Evolutionary conservation across 78 protist genomes (phyloP).

Genomic region (Dictyostelium capitatum): DNA sequence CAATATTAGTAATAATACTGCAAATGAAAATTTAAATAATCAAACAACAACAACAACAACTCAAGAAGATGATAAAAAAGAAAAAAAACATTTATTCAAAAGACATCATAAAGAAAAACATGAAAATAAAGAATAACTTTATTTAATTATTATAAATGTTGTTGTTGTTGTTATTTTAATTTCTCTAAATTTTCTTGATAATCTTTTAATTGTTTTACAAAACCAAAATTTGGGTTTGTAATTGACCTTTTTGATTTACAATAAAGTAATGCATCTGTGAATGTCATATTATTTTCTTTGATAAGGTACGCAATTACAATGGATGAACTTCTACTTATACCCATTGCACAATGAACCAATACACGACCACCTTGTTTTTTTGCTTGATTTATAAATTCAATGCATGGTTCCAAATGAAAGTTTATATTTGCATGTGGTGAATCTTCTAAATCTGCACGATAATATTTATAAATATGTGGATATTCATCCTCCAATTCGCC

Average conservation of each 20-base stretch:
- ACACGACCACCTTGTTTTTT: constrained; percentile 34
- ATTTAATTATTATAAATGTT: neutral
- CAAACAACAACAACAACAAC: too few species aligned
- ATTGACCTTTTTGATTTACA: constrained; percentile 14
- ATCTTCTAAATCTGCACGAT: constrained; percentile 72
- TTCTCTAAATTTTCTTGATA: constrained; percentile 13
- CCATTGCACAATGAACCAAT: constrained; percentile 87
- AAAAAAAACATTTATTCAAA: constrained; percentile 5
- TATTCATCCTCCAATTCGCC: constrained; percentile 53
- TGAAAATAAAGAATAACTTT: neutral
- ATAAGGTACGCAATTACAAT: constrained; percentile 79
- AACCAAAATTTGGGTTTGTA: constrained; percentile 57
- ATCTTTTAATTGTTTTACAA: constrained; percentile 38
- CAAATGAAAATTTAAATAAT: neutral
- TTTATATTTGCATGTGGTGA: constrained; percentile 28
- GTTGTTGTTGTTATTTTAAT: neutral
- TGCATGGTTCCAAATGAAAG: constrained; percentile 25
- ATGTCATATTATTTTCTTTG: constrained; percentile 4
- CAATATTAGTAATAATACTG: neutral
- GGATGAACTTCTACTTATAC: constrained; percentile 75
- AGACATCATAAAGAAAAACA: neutral
- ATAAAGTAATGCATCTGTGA: neutral
- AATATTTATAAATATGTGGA: constrained; percentile 67
- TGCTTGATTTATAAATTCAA: constrained; percentile 41
- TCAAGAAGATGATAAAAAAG: neutral